Evolutionary conservation across 139 green algal species (phyloP), one percentile per base, ranked within the genome.

Genomic region (Nannochloris sp.): DNA sequence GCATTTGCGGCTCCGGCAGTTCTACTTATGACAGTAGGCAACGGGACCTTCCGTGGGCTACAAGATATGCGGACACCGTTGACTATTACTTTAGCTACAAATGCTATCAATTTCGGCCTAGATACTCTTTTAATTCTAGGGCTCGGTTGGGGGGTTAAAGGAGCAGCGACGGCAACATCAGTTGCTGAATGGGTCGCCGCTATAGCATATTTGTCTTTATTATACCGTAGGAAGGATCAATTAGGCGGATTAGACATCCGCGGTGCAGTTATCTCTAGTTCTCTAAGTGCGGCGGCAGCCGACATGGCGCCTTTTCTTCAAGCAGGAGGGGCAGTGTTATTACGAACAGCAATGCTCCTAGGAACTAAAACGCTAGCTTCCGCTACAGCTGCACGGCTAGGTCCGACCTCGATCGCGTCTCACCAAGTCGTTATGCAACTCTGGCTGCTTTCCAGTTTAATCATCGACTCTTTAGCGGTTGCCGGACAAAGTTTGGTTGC

Each of bases 401-500:
- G 86, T 13, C 62, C 82, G 6, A 67, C 74, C 15, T 35, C 71
- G 3, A 81, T 87, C 3, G 83, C 79, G 2, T 71, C 86, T 2
- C 86, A 93, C 64, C 85, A 90, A 47, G 68, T 89, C 36, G 68
- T 81, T 7, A 76, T 74, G 46, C 85, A 93, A 76, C 42, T 93
- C 10, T 93, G 86, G 86, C 44, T 86, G 66, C 70, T 91, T n/a
- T 65, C 74, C 32, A 78, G 57, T 5, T 68, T 93, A 12, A 32
- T 86, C 9, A 59, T 84, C 0, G 86, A 93, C 63, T 83, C 83
- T 0, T 73, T 93, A 37, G 86, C 86, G 0, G 78, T 93, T 0
- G 61, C 81, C 1, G 86, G 79, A 19, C 85, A 92, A 64, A 77
- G 65, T 23, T 51, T 91, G 38, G 68, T 93, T 54, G 86, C 86